Evolutionary conservation across 2,329 filamentous ascomycete genomes (phyloP), one percentile per base, ranked within the genome.

Genomic region (Fusarium sp.): DNA sequence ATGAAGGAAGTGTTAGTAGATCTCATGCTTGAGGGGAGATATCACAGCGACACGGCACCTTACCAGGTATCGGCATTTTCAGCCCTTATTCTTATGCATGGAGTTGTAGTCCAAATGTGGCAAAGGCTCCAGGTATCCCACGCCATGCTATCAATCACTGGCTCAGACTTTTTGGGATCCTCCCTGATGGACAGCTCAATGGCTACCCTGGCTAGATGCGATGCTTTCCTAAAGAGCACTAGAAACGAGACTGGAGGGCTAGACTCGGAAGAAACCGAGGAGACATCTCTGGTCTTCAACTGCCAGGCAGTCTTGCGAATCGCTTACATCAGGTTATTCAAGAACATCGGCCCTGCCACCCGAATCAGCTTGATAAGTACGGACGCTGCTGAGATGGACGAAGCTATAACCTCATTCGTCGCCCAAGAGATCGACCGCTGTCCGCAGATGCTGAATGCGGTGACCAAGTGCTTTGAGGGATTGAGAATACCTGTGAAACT

Each of bases 81-180:
- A 3, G 62, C 54, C 4, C 43, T 58, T 6, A 15, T 68, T 9
- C 15, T 65, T 11, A 68, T 62, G 55, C 57, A 65, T 15, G 61
- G 52, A 0, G 46, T 68, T 4, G 65, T 68, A 10, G 50, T 65
- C 2, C 54, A 68, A 3, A 62, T 62, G 57, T 59, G 62, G 54
- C 65, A 68, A 26, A 44, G 40, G 11, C 24, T 54, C 2, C 62
- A 68, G 19, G 55, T 68, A 3, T 26, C 51, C 2, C 65, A 62
- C 4, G 42, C 57, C 24, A 28, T 45, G 24, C 8, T 28, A 10
- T 62, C 43, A 21, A 21, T 15, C 15, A 40, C 26, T 8, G 38
- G 34, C 9, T 33, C 38, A 3, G 19, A 17, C 2, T 26, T n/a
- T 17, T 15, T 67, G 1, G 44, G 59, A 7, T 39, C 51, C 1